Evolutionary conservation across 2,329 filamentous ascomycete genomes (phyloP), one percentile per base, ranked within the genome.

Genomic region (Colletotrichum euphorbiae): DNA sequence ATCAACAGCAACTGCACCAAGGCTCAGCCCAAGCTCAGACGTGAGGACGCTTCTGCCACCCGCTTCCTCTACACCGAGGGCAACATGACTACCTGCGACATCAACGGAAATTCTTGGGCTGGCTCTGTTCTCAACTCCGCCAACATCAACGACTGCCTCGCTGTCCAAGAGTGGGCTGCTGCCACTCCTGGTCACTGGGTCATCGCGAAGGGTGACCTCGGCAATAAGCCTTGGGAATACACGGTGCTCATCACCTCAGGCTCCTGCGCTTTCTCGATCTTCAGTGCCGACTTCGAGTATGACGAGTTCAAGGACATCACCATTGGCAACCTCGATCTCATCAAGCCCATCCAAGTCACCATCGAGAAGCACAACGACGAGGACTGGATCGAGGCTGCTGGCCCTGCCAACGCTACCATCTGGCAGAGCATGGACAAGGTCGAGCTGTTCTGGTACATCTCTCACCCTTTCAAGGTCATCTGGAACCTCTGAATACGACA

Each of bases 101-200:
- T 28, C 13, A 15, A 50, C 46, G 46, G n/a, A 28, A 28, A 28
- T 15, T 28, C 46, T 12, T 28, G 24, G 24, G 46, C 21, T 50
- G 46, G 46, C 21, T 28, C 21, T 50, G 46, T 28, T 15, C 21
- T 21, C 4, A 50, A 50, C 21, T 28, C 31, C 31, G 46, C 46
- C 7, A 19, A 28, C 11, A 28, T 28, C 46, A 28, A 50, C 46
- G 50, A 54, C 31, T 54, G 50, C 31, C 15, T 36, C 15, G 50
- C 31, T 19, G 31, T 63, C 15, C 33, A 56, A 13, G 42, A 63
- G 9, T 63, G 61, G 61, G 52, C 42, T 9, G 52, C 31, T 15
- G 31, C 61, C 11, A 63, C 57, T 24, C 38, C 61, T 19, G 61
- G 61, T 42, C 33, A 63, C 52, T 63, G 40, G 28, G 33, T 36